Conservation (phyloP, 1,284 basidiomycete species). For the Exobasidium rhododendri region DNA sequence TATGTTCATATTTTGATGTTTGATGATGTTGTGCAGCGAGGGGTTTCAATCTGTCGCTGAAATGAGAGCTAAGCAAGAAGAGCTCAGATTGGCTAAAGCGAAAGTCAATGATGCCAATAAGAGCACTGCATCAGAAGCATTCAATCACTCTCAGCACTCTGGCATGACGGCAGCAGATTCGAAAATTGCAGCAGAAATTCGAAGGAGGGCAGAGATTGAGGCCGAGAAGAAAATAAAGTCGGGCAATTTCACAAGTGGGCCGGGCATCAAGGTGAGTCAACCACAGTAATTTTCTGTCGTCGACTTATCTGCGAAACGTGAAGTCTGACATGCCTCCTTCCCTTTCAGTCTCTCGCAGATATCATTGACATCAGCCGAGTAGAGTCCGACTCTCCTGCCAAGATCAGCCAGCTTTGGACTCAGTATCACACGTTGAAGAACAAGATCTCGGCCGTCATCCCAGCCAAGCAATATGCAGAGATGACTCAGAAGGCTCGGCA, state of each 20-base stretch:
- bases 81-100: slow-evolving; percentile 10
- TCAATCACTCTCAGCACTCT: neutral
- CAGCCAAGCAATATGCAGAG: slow-evolving; percentile 33
- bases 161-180: slow-evolving; percentile 31
- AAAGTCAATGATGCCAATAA: neutral
- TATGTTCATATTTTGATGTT: too few species aligned
- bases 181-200: slow-evolving; percentile 25
- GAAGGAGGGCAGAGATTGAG: slow-evolving; percentile 25
- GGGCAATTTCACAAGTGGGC: slow-evolving; percentile 22
- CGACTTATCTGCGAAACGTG: slow-evolving; percentile 10
- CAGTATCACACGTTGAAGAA: slow-evolving; percentile 49
- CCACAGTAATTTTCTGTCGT: neutral
- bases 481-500: slow-evolving; percentile 34
- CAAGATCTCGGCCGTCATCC: slow-evolving; percentile 51
- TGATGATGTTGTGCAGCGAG: slow-evolving; percentile 8
- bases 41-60: slow-evolving; percentile 33
- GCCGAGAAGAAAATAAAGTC: slow-evolving; percentile 26
- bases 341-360: slow-evolving; percentile 27
- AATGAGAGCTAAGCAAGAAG: slow-evolving; percentile 15
- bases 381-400: slow-evolving; percentile 25
- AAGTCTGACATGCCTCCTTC: neutral
- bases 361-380: slow-evolving; percentile 47
- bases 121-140: neutral
- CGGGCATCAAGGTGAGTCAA: slow-evolving; percentile 7
- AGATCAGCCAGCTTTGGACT: slow-evolving; percentile 49